phyloP scores from a whole-genome alignment of 257 asterid species.

The Penstemon newberryi region DNA sequence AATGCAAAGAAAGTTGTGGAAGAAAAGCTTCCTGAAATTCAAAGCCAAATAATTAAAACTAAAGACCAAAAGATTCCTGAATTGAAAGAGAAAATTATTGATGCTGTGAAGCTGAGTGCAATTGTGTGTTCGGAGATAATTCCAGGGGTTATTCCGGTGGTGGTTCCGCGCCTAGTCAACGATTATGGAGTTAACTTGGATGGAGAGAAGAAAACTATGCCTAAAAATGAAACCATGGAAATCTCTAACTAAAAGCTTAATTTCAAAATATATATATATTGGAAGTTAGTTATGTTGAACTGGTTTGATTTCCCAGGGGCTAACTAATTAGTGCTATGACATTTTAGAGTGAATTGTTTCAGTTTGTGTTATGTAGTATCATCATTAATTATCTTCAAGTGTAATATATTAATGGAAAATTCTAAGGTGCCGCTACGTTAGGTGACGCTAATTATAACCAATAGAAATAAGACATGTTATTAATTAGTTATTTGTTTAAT shows the following conservation, averaged over 20 bases:
- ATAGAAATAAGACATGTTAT: too few species aligned
- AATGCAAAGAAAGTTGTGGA: conserved; percentile 29
- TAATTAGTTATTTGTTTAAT: too few species aligned
- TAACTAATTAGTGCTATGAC: too few species aligned
- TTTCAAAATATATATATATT: too few species aligned
- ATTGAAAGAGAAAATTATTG: conserved; percentile 43
- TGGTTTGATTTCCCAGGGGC: not conserved
- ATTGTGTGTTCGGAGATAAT: conserved; percentile 39
- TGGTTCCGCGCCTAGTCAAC: conserved; percentile 26
- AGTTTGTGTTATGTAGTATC: too few species aligned
- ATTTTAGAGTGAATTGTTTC: too few species aligned
- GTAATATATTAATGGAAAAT: too few species aligned
- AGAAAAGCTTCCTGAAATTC: conserved; percentile 26
- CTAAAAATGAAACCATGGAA: not conserved
- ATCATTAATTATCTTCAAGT: too few species aligned
- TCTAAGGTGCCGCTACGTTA: too few species aligned
- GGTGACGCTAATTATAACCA: too few species aligned
- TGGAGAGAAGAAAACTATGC: conserved; percentile 6
- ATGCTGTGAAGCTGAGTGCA: conserved; percentile 46
- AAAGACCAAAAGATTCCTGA: conserved; percentile 33
- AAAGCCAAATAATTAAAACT: conserved; percentile 20
- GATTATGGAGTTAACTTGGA: conserved; percentile 13
- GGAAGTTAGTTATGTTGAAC: too few species aligned
- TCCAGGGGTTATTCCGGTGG: conserved; percentile 5
- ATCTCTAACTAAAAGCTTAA: not conserved